Evolutionary conservation across 768 basidiomycete genomes (phyloP).

Genomic region (Trametes villosa): DNA sequence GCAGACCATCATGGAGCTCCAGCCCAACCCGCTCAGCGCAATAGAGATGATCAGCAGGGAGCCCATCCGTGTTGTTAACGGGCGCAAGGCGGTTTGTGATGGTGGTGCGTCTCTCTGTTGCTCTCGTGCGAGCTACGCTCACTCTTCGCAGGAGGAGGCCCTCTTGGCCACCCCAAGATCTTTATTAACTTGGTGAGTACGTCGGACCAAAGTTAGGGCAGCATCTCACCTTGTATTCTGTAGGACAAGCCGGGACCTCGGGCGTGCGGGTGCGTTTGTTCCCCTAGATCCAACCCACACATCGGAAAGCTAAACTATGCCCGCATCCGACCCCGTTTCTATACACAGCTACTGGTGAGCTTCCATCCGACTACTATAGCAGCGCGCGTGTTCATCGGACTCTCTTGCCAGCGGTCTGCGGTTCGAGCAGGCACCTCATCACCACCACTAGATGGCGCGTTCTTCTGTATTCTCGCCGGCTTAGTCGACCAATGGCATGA

Average conservation of each 20-base stretch:
- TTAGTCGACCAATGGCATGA: constrained; percentile 10
- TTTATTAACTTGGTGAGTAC: constrained; percentile 88
- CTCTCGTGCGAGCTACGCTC: not conserved
- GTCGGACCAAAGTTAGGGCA: not conserved
- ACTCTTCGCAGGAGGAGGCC: constrained; percentile 73
- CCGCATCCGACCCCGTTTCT: constrained; percentile 12
- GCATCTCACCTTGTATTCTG: constrained; percentile 3
- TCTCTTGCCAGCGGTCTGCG: constrained; percentile 70
- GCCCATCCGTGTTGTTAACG: constrained; percentile 80
- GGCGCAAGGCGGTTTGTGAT: constrained; percentile 89
- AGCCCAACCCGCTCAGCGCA: constrained; percentile 88
- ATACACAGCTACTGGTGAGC: constrained; percentile 42
- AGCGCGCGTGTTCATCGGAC: not conserved
- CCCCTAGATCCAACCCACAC: constrained; percentile 16
- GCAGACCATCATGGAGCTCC: constrained; percentile 85
- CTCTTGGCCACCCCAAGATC: constrained; percentile 95
- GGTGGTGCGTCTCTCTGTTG: constrained; percentile 70
- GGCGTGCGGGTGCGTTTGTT: constrained; percentile 81
- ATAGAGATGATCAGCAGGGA: constrained; percentile 89
- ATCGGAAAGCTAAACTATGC: constrained; percentile 6
- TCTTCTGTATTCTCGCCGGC: constrained; percentile 19
- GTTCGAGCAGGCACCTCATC: constrained; percentile 85
- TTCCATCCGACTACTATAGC: not conserved
- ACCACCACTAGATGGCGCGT: constrained; percentile 42
- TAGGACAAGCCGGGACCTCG: constrained; percentile 89